Evolutionary conservation across 2,329 filamentous ascomycete species (phyloP), one percentile per base, ranked within the genome.

Genomic region (Cyanodermella asteris): DNA sequence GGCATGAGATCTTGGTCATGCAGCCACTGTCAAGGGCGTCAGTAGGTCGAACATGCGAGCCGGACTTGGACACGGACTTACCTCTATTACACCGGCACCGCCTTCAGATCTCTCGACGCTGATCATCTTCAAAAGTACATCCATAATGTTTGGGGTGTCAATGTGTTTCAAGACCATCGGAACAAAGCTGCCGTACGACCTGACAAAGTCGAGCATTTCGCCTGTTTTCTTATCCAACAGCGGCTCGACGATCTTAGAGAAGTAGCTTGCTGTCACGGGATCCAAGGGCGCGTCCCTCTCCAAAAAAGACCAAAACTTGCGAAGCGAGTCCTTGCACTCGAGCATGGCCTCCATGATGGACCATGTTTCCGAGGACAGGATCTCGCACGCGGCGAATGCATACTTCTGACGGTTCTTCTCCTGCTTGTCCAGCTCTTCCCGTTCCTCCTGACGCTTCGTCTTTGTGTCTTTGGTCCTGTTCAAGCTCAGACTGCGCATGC

Each of bases 171-270:
- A 61, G 54, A 97, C 74, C 34, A 81, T 71, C 8, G 76, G 61
- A 13, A 97, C 68, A 20, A 87, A 75, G 26, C 72, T 67, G 17
- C 87, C 74, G 24, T 91, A 53, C 2, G 69, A 72, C 46, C 81
- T 90, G 48, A 97, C 68, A 32, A 97, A 70, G 11, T 72, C 69
- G 36, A 94, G 59, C 84, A 94, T 97, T 35, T 93, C 84, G 42
- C 90, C 78, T 5, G 90, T 93, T 61, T 94, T 94, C 53, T 87
- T 90, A 47, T 94, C 87, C 28, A 97, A 73, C 12, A 97, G 55
- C n/a, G 80, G 76, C 53, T 97, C 87, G 48, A 94, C 94, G 43
- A 97, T 82, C 46, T 94, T 97, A 28, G 84, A 93, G 46, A 97
- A 97, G 47, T 97, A 97, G 42, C 82, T 82, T 11, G 87, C 84